Evolutionary conservation across 2,329 filamentous ascomycete species (phyloP), one percentile per base, ranked within the genome.

Genomic region (Cordyceps tenuipes): DNA sequence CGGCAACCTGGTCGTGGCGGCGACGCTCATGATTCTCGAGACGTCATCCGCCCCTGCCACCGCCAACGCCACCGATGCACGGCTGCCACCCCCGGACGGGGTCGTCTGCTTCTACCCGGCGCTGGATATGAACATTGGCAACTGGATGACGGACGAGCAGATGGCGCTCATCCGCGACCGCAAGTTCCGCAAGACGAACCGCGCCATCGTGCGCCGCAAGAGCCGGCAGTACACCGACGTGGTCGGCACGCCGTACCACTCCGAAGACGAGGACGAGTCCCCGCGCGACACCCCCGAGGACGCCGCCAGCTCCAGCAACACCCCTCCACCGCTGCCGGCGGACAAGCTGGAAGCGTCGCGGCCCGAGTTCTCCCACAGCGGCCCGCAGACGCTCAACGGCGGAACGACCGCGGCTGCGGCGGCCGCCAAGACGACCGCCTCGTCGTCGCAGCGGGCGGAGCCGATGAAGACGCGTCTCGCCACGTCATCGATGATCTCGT

Each of bases 71-170:
- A 75, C 76, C 29, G 29, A 8, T 29, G 29, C 29, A 21, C 77
- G 84, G 2, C 78, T 96, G 6, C 88, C 91, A 0, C 71, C 82
- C 0, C 94, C 94, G 0, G 88, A 89, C 57, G 93, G 91, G 0
- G 74, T 97, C 8, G 80, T 97, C 0, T 79, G 96, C 53, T 86
- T 95, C 61, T 99, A 99, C 68, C 94, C 94, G 0, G 87, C 88
- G 0, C 76, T 99, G 62, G 94, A 97, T 68, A 91, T 97, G 89
- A 97, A 96, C 68, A 97, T 97, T 65, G 91, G 91, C 43, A 97
- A 92, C 72, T 99, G 94, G 94, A 97, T 99, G 92, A 92, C 90
- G 0, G 93, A 97, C 67, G 93, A 97, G 72, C 92, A 99, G 71
- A 96, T 97, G 90, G 85, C 90, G 0, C 76, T 99, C 62, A 96